phyloP scores from a whole-genome alignment of 805 yeast species.

The Ogataea pignaliae region DNA sequence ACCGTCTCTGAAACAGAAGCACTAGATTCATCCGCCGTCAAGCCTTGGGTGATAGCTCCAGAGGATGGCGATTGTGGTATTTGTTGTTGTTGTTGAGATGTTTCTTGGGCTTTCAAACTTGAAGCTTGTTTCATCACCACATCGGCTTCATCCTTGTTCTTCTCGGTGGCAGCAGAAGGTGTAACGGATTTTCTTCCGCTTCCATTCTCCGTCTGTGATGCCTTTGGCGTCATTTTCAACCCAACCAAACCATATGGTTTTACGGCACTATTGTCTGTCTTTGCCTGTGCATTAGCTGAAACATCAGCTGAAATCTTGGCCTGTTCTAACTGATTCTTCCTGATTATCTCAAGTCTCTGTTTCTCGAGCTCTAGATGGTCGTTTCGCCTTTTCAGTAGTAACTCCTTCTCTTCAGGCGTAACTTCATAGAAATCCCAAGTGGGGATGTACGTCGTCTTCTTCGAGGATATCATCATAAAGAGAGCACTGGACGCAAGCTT shows the following conservation, averaged over 20 bases:
- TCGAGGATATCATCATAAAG: conserved; percentile 58
- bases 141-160: background rate
- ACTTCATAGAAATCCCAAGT: conserved; percentile 53
- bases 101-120: no score
- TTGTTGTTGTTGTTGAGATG: no score
- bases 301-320: conserved; percentile 9
- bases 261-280: conserved; percentile 1
- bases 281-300: background rate
- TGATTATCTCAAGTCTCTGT: conserved; percentile 14
- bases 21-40: no score
- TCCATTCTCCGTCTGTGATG: background rate
- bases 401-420: conserved; percentile 39
- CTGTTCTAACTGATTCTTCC: conserved; percentile 11
- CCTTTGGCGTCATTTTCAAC: conserved; percentile 12
- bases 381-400: conserved; percentile 20
- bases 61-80: no score
- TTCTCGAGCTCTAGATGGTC: conserved; percentile 17
- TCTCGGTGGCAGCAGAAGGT: background rate
- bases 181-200: background rate
- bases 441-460: conserved; percentile 45
- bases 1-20: no score
- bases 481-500: conserved; percentile 72
- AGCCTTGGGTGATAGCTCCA: no score
- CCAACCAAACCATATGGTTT: conserved; percentile 31
- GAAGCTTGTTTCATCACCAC: no score